Conservation (phyloP, 1,284 basidiomycete species). For the Chalciporus sp. region DNA sequence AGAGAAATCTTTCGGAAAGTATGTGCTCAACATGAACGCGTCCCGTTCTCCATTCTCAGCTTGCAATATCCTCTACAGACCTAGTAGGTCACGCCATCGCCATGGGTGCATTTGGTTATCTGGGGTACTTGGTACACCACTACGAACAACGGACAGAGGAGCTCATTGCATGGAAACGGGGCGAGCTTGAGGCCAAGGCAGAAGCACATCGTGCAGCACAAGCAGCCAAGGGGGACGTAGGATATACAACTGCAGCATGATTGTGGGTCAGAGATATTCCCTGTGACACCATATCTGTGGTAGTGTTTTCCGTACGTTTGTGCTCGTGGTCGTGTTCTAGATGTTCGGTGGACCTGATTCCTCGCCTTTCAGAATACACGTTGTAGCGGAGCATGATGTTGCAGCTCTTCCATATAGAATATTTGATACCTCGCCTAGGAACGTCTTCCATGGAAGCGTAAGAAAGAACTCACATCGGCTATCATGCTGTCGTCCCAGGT, state of each 20-base stretch:
- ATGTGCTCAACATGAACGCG: conserved; percentile 35
- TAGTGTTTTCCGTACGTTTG: conserved; percentile 21
- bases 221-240: conserved; percentile 10
- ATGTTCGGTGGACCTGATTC: conserved; percentile 12
- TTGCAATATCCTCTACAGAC: conserved; percentile 42
- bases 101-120: conserved; percentile 68
- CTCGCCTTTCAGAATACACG: conserved; percentile 10
- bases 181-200: conserved; percentile 48
- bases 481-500: conserved; percentile 1
- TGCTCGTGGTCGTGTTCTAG: conserved; percentile 9
- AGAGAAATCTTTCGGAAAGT: conserved; percentile 68
- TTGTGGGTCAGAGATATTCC: conserved; percentile 5
- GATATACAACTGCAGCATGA: conserved; percentile 12
- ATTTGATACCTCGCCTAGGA: conserved; percentile 14
- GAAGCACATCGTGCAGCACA: conserved; percentile 31
- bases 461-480: conserved; percentile 1
- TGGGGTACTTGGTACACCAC: conserved; percentile 67
- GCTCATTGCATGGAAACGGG: conserved; percentile 62
- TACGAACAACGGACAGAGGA: conserved; percentile 64
- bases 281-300: not conserved
- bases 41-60: not conserved
- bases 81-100: conserved; percentile 62
- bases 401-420: conserved; percentile 24
- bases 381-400: conserved; percentile 9
- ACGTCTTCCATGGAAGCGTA: conserved; percentile 1